Evolutionary conservation across 768 basidiomycete species (phyloP), one percentile per base, ranked within the genome.

Genomic region (Saitozyma sp.): DNA sequence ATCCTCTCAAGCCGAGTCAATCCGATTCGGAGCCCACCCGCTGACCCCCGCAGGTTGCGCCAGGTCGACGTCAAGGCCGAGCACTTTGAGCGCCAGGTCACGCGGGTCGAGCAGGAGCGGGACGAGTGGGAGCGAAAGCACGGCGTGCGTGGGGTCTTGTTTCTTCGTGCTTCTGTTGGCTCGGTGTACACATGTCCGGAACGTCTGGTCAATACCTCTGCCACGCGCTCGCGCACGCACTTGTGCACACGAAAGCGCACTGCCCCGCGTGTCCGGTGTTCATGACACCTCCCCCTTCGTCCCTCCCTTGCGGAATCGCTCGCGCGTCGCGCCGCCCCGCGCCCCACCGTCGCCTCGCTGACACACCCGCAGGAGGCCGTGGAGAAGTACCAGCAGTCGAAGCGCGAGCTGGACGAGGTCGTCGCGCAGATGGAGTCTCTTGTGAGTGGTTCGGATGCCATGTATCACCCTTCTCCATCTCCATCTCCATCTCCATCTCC

Each of bases 41-140:
- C 66, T 71, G 59, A 66, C 43, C 8, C 11, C 16, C 43, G 1
- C 71, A 98, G 95, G 80, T 84, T 99, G 71, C 85, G 95, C 65
- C 91, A 95, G 76, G 92, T 95, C 61, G 96, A 99, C 77, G 89
- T 98, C 81, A 99, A 97, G 83, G 95, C 95, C 9, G 96, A 99
- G 80, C 92, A 98, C 82, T 96, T 91, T 78, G 95, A 97, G 82
- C 87, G 93, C 54, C 91, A 94, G 77, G 87, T 96, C 17, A 83
- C 86, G 68, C 86, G 90, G 50, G 83, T 86, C 53, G 94, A 97
- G 78, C 87, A 90, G 76, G 96, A 99, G 80, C 87, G 94, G 55
- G 95, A 98, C 78, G 73, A 78, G 46, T 92, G 90, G 91, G 94
- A 96, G 86, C 86, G 88, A 84, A 97, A 95, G 82, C 90, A 86